Evolutionary conservation across 225 moss, liverwort and hornwort species (phyloP), one percentile per base, ranked within the genome.

Genomic region (Climacium dendroides): DNA sequence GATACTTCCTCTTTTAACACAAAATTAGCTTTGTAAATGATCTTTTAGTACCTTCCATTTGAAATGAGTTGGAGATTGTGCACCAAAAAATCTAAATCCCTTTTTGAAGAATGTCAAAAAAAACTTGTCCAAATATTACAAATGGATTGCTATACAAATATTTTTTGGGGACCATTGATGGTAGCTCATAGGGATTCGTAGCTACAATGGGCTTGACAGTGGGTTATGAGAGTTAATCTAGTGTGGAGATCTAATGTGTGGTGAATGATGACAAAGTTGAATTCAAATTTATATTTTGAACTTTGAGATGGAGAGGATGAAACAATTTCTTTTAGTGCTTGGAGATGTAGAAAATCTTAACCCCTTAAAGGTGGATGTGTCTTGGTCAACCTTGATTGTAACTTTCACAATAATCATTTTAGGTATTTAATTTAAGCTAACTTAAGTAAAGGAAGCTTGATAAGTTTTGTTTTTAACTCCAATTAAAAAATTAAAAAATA

Each of bases 401-500:
- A 72, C 28, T 45, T 28, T 72, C 0, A 28, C 28, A 45, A 72
- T 28, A 28, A 16, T 26, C 9, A 41, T 43, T 28, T 43, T 28
- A 8, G 26, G 5, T 9, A 9, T 70, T 43, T 43, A 3, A 71
- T 25, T 70, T 26, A 25, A 43, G 43, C 3, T 71, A n/a, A n/a
- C n/a, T n/a, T n/a, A 5, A 5, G 2, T 43, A 25, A 43, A 15
- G 25, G 4, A 43, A 71, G 1, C 5, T 26, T 43, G 0, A 43
- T 1, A 43, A 26, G 1, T 26, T 41, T 15, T 70, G 5, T 41
- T 25, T 14, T 41, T 41, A n/a, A 14, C 0, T 25, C 8, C 9
- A 41, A 15, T 14, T 37, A 0, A 1, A 14, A 0, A 0, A 2
- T 41, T 25, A 8, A 0, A 3, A 25, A 25, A 25, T 9, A 39